Evolutionary conservation across 1,139 yeast species (phyloP), one percentile per base, ranked within the genome.

Genomic region (Hanseniaspora sp.): DNA sequence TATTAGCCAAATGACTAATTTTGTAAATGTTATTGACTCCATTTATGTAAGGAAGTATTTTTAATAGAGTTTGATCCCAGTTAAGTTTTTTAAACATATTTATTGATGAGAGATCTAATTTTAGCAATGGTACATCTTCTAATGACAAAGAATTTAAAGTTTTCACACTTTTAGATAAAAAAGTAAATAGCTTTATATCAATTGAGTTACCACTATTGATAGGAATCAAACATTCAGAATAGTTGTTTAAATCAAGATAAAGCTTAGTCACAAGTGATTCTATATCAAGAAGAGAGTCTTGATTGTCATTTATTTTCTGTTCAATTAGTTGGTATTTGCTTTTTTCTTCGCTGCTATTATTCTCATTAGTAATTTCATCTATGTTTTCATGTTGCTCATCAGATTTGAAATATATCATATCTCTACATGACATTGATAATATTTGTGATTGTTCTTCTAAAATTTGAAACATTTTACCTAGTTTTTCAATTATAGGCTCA

Each of bases 61-160:
- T 83, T 45, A 87, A 73, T 94, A 92, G 84, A 2, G 97, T 92
- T 1, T 97, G 96, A 65, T 92, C 98, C 97, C 98, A 92, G 62
- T 86, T 85, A 7, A 84, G 84, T 67, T 92, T 98, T 45, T 29
- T 51, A 8, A 48, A 41, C 29, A 51, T 38, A 37, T 86, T 82
- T 59, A 92, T 72, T 39, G 78, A 72, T 41, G 75, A 74, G 39
- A 90, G 69, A 55, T 82, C 79, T 1, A 90, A 95, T 0, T 92
- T 83, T 5, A 95, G 78, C 2, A 88, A 79, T 0, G 98, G 98
- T 0, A 92, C 98, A 65, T 92, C 95, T 62, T 71, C 76, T 73
- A 39, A 88, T 51, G 78, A 62, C 9, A 69, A 59, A 60, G 65
- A 79, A 69, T 62, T 86, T 0, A 87, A 85, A 0, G 97, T 96